Evolutionary conservation across 2,329 filamentous ascomycete species (phyloP).

Genomic region (Metarhizium robertsii): DNA sequence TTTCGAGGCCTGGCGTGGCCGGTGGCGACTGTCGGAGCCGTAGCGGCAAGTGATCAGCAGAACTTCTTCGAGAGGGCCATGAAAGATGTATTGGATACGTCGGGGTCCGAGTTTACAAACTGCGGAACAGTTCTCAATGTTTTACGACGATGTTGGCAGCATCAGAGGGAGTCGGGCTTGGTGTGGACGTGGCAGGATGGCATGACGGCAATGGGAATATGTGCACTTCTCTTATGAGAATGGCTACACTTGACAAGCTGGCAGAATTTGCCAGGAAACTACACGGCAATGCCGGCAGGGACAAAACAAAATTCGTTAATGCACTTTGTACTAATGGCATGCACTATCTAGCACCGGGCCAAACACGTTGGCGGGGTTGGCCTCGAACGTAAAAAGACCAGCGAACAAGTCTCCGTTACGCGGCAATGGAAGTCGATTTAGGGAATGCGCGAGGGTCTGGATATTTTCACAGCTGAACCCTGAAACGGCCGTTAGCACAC

Average conservation of each 20-base stretch:
- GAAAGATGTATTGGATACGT: background rate
- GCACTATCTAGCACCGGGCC: background rate
- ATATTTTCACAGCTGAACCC: background rate
- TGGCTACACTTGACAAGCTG: background rate
- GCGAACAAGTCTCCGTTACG: no score
- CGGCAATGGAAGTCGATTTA: background rate
- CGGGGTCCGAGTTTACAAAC: constrained; percentile 10
- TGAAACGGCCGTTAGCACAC: background rate
- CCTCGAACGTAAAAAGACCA: no score
- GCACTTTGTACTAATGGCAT: background rate
- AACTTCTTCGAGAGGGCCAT: constrained; percentile 10
- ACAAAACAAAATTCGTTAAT: background rate
- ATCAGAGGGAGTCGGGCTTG: background rate
- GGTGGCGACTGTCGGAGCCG: constrained; percentile 9
- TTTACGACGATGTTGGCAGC: constrained; percentile 9
- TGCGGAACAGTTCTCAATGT: constrained; percentile 10
- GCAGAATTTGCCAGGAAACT: background rate
- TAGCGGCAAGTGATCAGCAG: constrained; percentile 9
- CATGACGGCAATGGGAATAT: constrained; percentile 12
- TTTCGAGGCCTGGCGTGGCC: constrained; percentile 11
- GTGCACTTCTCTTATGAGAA: constrained; percentile 5
- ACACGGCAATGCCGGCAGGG: background rate
- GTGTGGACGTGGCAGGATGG: constrained; percentile 11
- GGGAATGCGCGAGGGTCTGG: background rate
- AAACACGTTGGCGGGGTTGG: no score